phyloP scores from a whole-genome alignment of 768 basidiomycete species.

The Crucibulum laeve region DNA sequence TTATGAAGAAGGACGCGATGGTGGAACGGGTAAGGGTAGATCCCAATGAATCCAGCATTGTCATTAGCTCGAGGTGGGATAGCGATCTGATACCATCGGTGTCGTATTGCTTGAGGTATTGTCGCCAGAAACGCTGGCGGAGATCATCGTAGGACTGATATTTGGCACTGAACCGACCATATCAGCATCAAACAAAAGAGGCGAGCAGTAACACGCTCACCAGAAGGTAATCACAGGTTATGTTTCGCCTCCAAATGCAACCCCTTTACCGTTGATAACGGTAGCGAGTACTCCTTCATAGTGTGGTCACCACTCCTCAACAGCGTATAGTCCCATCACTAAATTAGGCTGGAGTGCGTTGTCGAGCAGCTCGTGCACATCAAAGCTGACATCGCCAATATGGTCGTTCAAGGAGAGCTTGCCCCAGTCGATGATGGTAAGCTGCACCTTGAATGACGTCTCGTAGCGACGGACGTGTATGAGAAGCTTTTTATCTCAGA shows the following conservation, averaged over 20 bases:
- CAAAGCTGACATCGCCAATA: constrained; percentile 75
- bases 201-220: constrained; percentile 27
- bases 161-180: constrained; percentile 56
- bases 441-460: constrained; percentile 68
- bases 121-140: constrained; percentile 86
- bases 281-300: constrained; percentile 73
- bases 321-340: constrained; percentile 52
- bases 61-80: constrained; percentile 83
- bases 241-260: constrained; percentile 70
- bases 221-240: constrained; percentile 60
- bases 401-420: constrained; percentile 87
- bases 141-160: constrained; percentile 94
- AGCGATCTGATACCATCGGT: constrained; percentile 72
- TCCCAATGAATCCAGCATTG: constrained; percentile 95
- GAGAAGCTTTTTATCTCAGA: constrained; percentile 92
- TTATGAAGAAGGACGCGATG: constrained; percentile 76
- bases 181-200: neutral
- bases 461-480: constrained; percentile 94
- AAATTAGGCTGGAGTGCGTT: constrained; percentile 64
- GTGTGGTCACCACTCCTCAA: constrained; percentile 47
- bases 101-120: constrained; percentile 88
- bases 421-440: constrained; percentile 94
- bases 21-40: constrained; percentile 84
- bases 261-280: constrained; percentile 57
- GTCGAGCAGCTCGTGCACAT: constrained; percentile 65